phyloP scores from a whole-genome alignment of 441 rosid species.

The Aquilaria agallochum region DNA sequence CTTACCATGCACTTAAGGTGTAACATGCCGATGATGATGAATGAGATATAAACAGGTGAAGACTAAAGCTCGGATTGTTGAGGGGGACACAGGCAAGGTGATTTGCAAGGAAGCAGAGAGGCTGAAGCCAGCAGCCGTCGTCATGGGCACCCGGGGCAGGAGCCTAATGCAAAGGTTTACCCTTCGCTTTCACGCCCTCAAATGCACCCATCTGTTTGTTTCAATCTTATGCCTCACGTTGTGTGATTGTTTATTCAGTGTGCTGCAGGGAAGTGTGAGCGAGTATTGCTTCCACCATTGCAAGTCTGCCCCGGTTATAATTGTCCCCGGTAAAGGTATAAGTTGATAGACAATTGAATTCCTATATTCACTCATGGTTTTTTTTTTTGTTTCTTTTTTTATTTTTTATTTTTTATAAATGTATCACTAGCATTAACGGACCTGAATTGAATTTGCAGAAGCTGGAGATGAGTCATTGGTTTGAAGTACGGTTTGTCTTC shows the following conservation, averaged over 20 bases:
- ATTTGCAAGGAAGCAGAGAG: conserved; percentile 84
- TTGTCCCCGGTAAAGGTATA: conserved; percentile 87
- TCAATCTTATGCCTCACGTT: not conserved
- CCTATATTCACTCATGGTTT: not conserved
- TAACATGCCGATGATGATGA: not conserved
- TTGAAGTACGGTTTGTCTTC: conserved; percentile 7
- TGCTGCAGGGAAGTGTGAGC: conserved; percentile 80
- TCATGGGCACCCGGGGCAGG: conserved; percentile 86
- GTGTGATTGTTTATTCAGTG: conserved; percentile 31
- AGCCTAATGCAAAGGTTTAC: conserved; percentile 69
- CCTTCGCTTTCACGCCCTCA: conserved; percentile 2
- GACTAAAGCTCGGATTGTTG: conserved; percentile 61
- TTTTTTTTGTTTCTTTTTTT: not conserved
- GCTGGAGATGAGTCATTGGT: conserved; percentile 66
- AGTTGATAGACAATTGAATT: not conserved
- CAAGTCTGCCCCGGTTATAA: conserved; percentile 71
- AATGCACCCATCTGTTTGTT: not conserved
- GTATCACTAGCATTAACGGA: not conserved
- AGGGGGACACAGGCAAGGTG: conserved; percentile 74
- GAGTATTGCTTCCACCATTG: conserved; percentile 86
- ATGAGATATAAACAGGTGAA: conserved; percentile 40
- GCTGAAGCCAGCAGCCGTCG: conserved; percentile 78
- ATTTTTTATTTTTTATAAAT: not conserved
- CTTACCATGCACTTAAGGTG: too few species aligned
- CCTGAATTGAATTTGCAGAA: conserved; percentile 33